A percentile compares a stretch with the other conserved stretches of the same genome.
These are phyloP conservation scores for Nicotiana rustica DNA, from an alignment of 305 asterid species.

Conservation along the genomic window DNA sequence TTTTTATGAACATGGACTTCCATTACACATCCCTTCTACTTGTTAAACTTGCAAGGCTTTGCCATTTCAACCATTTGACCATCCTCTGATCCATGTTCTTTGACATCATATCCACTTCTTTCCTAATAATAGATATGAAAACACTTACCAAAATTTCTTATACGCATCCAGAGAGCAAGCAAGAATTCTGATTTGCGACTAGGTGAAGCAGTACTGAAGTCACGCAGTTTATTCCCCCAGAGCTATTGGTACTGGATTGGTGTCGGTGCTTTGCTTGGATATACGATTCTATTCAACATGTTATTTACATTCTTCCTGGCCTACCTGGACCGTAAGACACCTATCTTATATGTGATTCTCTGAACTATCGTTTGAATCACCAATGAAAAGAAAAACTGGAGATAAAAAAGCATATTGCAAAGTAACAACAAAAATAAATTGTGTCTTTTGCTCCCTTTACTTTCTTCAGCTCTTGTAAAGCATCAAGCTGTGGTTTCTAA, in stretches of 20 bases:
- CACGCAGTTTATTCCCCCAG: conserved; percentile 82
- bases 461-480: conserved; percentile 75
- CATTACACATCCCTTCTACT: not conserved
- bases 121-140: conserved; percentile 27
- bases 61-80: not conserved
- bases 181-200: conserved; percentile 61
- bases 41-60: not conserved
- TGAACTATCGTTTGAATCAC: not conserved
- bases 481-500: conserved; percentile 87
- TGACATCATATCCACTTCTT: conserved; percentile 25
- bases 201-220: conserved; percentile 81
- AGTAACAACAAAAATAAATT: conserved; percentile 7
- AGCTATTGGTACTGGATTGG: conserved; percentile 99
- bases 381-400: conserved; percentile 23
- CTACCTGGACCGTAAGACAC: conserved; percentile 81
- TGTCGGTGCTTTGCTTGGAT: conserved; percentile 87
- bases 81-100: conserved; percentile 15
- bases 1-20: not conserved
- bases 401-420: not conserved
- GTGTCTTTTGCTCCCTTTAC: conserved; percentile 26
- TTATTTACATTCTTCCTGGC: conserved; percentile 83
- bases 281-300: conserved; percentile 77
- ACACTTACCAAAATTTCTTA: conserved; percentile 38
- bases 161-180: conserved; percentile 66
- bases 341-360: conserved; percentile 23